Evolutionary conservation across 345 rosid species (phyloP).

Genomic region (Lepidium aucheri): DNA sequence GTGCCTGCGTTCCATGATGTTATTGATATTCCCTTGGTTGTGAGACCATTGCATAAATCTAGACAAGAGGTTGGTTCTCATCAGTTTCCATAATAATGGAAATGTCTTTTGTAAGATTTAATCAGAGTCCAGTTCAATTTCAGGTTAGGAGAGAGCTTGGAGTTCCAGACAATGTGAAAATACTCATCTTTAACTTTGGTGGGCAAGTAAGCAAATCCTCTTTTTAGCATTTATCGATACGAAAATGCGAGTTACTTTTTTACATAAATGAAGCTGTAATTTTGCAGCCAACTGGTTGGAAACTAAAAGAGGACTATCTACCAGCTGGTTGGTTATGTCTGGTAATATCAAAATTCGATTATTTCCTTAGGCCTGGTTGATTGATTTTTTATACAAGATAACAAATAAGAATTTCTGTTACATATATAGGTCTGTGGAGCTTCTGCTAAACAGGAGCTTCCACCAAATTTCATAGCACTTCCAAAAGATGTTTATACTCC

Average conservation of each 20-base stretch:
- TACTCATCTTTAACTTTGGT: constrained; percentile 83
- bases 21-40: constrained; percentile 86
- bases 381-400: not conserved
- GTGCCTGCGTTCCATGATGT: constrained; percentile 97
- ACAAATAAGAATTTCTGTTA: not conserved
- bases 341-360: constrained; percentile 38
- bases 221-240: not conserved
- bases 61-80: constrained; percentile 51
- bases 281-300: constrained; percentile 88
- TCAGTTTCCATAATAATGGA: not conserved
- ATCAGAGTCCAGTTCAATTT: not conserved
- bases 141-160: constrained; percentile 80
- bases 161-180: constrained; percentile 63
- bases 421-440: constrained; percentile 79
- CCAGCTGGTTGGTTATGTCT: constrained; percentile 88
- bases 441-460: constrained; percentile 65
- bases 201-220: constrained; percentile 55
- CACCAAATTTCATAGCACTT: constrained; percentile 72
- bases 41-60: constrained; percentile 71
- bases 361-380: not conserved
- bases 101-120: not conserved
- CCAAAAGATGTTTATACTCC: constrained; percentile 83
- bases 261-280: not conserved
- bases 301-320: constrained; percentile 62
- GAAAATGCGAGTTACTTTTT: not conserved